Base-by-base conservation (phyloP, 2,329 filamentous ascomycete genomes). In the Scolecobasidium constrictum region DNA sequence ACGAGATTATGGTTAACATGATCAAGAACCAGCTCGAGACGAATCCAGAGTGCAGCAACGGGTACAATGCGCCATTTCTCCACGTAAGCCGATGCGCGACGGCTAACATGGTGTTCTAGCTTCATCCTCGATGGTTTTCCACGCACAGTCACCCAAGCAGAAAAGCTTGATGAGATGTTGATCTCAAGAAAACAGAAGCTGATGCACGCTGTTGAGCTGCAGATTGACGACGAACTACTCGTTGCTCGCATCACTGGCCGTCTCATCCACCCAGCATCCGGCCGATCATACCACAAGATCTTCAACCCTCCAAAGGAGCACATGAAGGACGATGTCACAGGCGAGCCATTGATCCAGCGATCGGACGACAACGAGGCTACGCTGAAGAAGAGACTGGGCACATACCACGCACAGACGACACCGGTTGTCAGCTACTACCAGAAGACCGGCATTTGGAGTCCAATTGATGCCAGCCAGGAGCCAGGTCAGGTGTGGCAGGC, bases 81-180 rank as follows among this genome's bases (percentile, higher is more conserved):
- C 9, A 36, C 6, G n/a, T 9, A 31, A 31, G 26, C 26, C 26
- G 15, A 9, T n/a, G n/a, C n/a, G n/a, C n/a, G n/a, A n/a, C n/a
- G 21, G 17, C 16, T 41, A 41, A 37, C 26, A 40, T 28, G 26
- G 26, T 31, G 26, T 6, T 12, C 44, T 38, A 94, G 90, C 55
- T 98, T 98, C 74, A 98, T 98, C 60, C 84, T 98, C 56, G 92
- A 98, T 63, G 92, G 92, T 52, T 98, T 98, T 76, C 92, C 92
- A 45, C 86, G 92, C 58, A 98, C 92, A 46, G 90, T 98, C 41
- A 79, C 86, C 46, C 92, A 98, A 68, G 92, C 92, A 48, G 81
- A 95, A 72, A 81, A 88, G 58, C 82, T 98, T 58, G 92, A 98
- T 66, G 73, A 77, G 54, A 98, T 98, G 92, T 82, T 98, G 50